A percentile compares a stretch with the other conserved stretches of the same genome.
These are phyloP conservation scores for Nigrograna mackinnonii DNA, from an alignment of 2,329 filamentous ascomycete species.

Conservation along the genomic window DNA sequence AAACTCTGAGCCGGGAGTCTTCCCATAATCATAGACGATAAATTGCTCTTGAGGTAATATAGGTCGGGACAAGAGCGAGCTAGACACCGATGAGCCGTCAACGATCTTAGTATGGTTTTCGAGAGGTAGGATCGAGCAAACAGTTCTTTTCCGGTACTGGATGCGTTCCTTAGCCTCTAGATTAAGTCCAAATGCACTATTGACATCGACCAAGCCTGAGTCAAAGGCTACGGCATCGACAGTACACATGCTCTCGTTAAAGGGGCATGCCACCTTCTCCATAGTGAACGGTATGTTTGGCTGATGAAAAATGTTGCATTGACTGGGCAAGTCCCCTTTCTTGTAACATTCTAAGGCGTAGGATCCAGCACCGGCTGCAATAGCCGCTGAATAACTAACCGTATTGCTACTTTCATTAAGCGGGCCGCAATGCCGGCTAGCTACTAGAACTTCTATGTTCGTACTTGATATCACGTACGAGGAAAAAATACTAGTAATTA, in stretches of 20 bases:
- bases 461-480: slow-evolving; percentile 17
- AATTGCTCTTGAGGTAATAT: neutral
- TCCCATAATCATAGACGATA: neutral
- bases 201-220: slow-evolving; percentile 16
- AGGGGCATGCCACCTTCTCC: slow-evolving; percentile 11
- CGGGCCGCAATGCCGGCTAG: slow-evolving; percentile 10
- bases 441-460: slow-evolving; percentile 14
- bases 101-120: slow-evolving; percentile 1
- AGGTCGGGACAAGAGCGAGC: too few species aligned
- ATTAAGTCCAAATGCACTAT: slow-evolving; percentile 8
- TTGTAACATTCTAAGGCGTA: neutral
- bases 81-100: neutral
- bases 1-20: neutral
- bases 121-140: slow-evolving; percentile 9
- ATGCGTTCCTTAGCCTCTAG: slow-evolving; percentile 1
- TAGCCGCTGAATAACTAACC: slow-evolving; percentile 8
- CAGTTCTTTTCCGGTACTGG: slow-evolving; percentile 4
- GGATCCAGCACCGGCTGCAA: too few species aligned
- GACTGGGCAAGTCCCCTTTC: neutral
- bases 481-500: slow-evolving; percentile 18
- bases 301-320: neutral
- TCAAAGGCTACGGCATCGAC: slow-evolving; percentile 10
- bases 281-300: neutral
- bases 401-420: too few species aligned
- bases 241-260: slow-evolving; percentile 6